Percentiles rank a stretch among this genome's conserved stretches.
Evolutionary conservation across 352 stramenopile species (phyloP).

Genomic region (Phytophthora pisi): DNA sequence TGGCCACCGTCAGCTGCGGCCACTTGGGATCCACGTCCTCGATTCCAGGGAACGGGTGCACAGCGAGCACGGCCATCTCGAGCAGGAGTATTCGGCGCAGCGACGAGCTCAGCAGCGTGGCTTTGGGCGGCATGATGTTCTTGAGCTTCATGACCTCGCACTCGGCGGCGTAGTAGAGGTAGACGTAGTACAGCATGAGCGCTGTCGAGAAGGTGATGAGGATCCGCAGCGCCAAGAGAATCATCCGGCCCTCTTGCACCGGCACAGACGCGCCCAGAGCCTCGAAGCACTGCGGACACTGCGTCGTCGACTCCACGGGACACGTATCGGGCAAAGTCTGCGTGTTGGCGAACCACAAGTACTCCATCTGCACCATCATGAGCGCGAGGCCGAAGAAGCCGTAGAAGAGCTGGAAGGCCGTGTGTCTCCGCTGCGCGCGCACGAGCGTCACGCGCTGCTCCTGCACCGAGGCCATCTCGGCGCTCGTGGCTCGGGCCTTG

Average conservation of each 20-base stretch:
- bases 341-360: conserved; percentile 74
- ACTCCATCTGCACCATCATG: conserved; percentile 82
- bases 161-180: conserved; percentile 67
- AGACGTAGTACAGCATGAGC: conserved; percentile 76
- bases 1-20: conserved; percentile 60
- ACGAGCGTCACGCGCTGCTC: conserved; percentile 63
- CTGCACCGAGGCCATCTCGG: conserved; percentile 48
- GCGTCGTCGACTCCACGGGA: conserved; percentile 32
- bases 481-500: conserved; percentile 39
- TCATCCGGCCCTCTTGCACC: conserved; percentile 59
- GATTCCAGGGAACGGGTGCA: conserved; percentile 78
- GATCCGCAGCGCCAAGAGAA: conserved; percentile 65
- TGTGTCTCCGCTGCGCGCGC: conserved; percentile 47
- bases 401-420: conserved; percentile 75
- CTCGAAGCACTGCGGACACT: conserved; percentile 49
- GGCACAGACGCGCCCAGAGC: conserved; percentile 39
- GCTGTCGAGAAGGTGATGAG: conserved; percentile 71
- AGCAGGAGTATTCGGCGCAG: conserved; percentile 51
- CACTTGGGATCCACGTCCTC: conserved; percentile 66
- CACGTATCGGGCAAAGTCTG: conserved; percentile 40
- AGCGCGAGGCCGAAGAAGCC: conserved; percentile 65
- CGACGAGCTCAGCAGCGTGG: conserved; percentile 65
- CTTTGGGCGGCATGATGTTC: conserved; percentile 76
- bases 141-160: conserved; percentile 83
- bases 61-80: conserved; percentile 53